Conservation (phyloP, 768 basidiomycete genomes). For the Serendipita vermifera region DNA sequence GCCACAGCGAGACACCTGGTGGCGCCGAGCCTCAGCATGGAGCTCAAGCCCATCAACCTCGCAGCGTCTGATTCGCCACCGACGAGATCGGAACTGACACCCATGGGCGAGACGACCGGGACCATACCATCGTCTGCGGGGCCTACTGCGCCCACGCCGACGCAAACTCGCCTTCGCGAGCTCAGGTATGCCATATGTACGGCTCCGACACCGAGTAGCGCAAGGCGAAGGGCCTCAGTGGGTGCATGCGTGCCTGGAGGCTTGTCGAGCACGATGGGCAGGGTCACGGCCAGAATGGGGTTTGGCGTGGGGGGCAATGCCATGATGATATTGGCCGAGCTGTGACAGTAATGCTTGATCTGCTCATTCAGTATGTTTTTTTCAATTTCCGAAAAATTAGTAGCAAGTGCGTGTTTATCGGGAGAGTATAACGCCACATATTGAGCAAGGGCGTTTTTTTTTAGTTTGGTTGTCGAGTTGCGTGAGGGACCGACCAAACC, state of each 20-base stretch:
- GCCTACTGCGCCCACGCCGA: slow-evolving; percentile 1
- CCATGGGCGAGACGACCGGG: slow-evolving; percentile 17
- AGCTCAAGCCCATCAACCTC: slow-evolving; percentile 27
- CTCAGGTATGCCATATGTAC: slow-evolving; percentile 33
- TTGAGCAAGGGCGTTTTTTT: too few species aligned
- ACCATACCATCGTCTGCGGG: too few species aligned
- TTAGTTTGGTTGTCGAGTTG: too few species aligned
- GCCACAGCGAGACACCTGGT: slow-evolving; percentile 25
- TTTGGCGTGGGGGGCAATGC: slow-evolving; percentile 31
- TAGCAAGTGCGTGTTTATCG: too few species aligned
- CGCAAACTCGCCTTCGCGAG: slow-evolving; percentile 22
- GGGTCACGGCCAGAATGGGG: slow-evolving; percentile 30
- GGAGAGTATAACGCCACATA: too few species aligned
- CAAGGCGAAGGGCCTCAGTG: slow-evolving; percentile 29
- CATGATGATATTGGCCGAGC: slow-evolving; percentile 36
- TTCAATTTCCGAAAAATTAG: too few species aligned
- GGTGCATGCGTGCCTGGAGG: slow-evolving; percentile 26
- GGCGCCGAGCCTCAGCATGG: slow-evolving; percentile 25
- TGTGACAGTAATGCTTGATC: slow-evolving; percentile 34
- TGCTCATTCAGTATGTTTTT: too few species aligned
- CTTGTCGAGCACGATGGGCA: slow-evolving; percentile 31
- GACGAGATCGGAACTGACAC: slow-evolving; percentile 13
- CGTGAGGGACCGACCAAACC: too few species aligned
- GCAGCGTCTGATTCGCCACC: slow-evolving; percentile 16
- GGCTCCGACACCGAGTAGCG: slow-evolving; percentile 30